A percentile compares a stretch with the other conserved stretches of the same genome.
phyloP scores from a whole-genome alignment of 192 early-diverging fungal genomes.

The Umbelopsis vinacea region DNA sequence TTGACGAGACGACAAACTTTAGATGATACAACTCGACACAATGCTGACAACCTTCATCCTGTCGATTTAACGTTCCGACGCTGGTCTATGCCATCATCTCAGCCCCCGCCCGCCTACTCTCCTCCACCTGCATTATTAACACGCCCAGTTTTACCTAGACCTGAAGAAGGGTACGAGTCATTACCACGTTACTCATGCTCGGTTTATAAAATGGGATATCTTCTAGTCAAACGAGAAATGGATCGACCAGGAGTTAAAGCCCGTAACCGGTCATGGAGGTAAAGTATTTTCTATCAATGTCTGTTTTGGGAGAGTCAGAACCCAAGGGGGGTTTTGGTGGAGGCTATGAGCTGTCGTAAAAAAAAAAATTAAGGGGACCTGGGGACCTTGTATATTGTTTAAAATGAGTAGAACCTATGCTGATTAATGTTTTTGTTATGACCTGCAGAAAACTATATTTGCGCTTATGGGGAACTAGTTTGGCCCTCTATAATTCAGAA shows the following conservation, averaged over 20 bases:
- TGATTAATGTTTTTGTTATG: slow-evolving; percentile 9
- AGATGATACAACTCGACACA: neutral
- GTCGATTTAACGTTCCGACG: slow-evolving; percentile 4
- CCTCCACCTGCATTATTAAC: slow-evolving; percentile 16
- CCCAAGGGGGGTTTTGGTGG: too few species aligned
- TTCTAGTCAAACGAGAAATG: slow-evolving; percentile 50
- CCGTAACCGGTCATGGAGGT: slow-evolving; percentile 54
- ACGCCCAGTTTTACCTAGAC: slow-evolving; percentile 21
- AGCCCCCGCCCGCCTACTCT: slow-evolving; percentile 10
- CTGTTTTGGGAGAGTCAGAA: neutral
- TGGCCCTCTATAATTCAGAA: slow-evolving; percentile 44
- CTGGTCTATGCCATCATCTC: slow-evolving; percentile 8
- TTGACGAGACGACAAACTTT: neutral
- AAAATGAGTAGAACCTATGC: neutral
- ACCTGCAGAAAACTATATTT: slow-evolving; percentile 45
- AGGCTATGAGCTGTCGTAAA: neutral
- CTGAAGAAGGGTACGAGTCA: slow-evolving; percentile 50
- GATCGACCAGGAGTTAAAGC: slow-evolving; percentile 37
- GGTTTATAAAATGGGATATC: slow-evolving; percentile 47
- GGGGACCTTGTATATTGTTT: slow-evolving; percentile 7
- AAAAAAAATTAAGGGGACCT: neutral
- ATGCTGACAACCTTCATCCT: neutral
- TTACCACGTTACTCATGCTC: slow-evolving; percentile 53
- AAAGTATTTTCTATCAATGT: slow-evolving; percentile 16
- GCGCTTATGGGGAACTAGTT: slow-evolving; percentile 46